Evolutionary conservation across 2,329 filamentous ascomycete species (phyloP).

Genomic region (Cryphonectria naterciae): DNA sequence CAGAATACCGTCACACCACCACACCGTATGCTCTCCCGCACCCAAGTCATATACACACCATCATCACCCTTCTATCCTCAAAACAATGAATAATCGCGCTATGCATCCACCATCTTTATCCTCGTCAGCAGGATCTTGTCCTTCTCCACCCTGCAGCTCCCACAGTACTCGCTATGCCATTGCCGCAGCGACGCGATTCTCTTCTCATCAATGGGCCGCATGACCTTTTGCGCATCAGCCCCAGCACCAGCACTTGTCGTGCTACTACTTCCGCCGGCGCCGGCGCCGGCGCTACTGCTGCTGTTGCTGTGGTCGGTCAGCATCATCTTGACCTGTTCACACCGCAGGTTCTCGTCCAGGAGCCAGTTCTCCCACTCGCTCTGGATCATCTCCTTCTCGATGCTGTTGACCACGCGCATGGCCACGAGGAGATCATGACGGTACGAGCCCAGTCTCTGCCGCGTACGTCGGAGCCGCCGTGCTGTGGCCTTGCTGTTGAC

Average conservation of each 20-base stretch:
- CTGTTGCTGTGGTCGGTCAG: conserved; percentile 38
- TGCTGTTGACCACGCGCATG: conserved; percentile 83
- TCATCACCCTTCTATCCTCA: not conserved
- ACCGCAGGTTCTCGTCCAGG: conserved; percentile 74
- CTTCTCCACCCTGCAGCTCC: conserved; percentile 57
- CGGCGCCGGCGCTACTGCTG: conserved; percentile 21
- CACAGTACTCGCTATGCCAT: conserved; percentile 60
- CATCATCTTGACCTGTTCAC: conserved; percentile 62
- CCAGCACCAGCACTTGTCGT: conserved; percentile 9
- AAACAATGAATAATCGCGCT: not conserved
- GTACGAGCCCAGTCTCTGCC: conserved; percentile 81
- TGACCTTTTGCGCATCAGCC: conserved; percentile 32
- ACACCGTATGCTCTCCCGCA: not conserved
- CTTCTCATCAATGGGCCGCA: conserved; percentile 37
- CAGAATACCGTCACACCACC: not conserved
- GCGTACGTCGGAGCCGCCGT: conserved; percentile 73
- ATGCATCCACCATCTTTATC: conserved; percentile 36
- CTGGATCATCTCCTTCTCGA: conserved; percentile 83
- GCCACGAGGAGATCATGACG: conserved; percentile 90
- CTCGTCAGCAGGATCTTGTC: conserved; percentile 36
- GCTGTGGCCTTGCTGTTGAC: conserved; percentile 58
- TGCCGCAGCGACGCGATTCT: conserved; percentile 44
- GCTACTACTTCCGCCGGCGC: conserved; percentile 30
- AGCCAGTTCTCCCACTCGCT: conserved; percentile 96
- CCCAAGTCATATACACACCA: not conserved